These are phyloP conservation scores for Cryptococcus sp. DNA, from an alignment of 1,284 basidiomycete genomes.

Conservation along the genomic window DNA sequence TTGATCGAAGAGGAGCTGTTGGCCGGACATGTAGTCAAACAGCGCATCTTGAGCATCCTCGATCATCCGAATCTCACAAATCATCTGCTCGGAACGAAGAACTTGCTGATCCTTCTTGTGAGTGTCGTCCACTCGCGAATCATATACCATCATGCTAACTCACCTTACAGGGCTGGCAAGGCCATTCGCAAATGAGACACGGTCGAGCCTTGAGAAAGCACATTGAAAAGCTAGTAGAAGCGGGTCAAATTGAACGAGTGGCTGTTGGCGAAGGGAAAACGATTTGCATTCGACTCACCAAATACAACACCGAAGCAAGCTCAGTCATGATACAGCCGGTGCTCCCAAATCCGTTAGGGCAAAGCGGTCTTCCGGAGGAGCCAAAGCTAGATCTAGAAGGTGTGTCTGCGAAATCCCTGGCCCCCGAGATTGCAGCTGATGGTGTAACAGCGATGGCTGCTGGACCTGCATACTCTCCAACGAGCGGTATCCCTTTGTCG, in stretches of 20 bases:
- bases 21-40: constrained; percentile 38
- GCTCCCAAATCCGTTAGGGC: too few relatives aligned
- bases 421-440: background rate
- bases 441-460: constrained; percentile 7
- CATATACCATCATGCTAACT: background rate
- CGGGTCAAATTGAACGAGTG: constrained; percentile 39
- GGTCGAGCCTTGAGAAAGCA: constrained; percentile 35
- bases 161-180: constrained; percentile 32
- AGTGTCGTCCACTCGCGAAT: constrained; percentile 8
- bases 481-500: constrained; percentile 12
- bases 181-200: constrained; percentile 18
- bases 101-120: constrained; percentile 34
- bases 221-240: constrained; percentile 30
- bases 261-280: constrained; percentile 32
- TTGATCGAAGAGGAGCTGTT: constrained; percentile 40
- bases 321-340: background rate
- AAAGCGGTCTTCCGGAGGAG: too few relatives aligned
- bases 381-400: constrained; percentile 1
- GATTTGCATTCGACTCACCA: constrained; percentile 41
- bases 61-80: constrained; percentile 45
- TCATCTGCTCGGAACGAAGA: constrained; percentile 39
- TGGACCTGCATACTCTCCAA: constrained; percentile 10
- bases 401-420: background rate
- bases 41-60: constrained; percentile 40
- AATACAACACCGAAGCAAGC: constrained; percentile 40